Conservation (phyloP, 257 asterid species). For the Thymus quinquecostatus region DNA sequence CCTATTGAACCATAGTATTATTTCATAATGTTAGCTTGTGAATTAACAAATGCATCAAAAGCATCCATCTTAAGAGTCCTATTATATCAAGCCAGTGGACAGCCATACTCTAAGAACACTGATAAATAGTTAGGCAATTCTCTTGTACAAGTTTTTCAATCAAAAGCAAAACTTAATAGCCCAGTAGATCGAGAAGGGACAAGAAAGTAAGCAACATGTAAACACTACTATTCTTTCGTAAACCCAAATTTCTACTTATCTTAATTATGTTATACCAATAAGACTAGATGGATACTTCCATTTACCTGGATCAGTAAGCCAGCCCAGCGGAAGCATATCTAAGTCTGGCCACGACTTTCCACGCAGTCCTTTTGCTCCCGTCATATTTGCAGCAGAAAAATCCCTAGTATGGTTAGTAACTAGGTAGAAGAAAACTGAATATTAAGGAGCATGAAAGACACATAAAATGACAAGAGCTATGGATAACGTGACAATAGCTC, state of each 20-base stretch:
- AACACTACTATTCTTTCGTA: not conserved
- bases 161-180: not conserved
- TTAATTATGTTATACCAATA: constrained; percentile 6
- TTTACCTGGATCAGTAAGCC: constrained; percentile 80
- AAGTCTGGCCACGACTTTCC: constrained; percentile 99
- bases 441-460: not conserved
- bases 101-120: not conserved
- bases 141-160: not conserved
- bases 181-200: not conserved
- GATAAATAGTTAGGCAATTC: not conserved
- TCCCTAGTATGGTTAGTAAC: constrained; percentile 51
- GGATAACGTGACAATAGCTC: constrained; percentile 21
- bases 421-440: not conserved
- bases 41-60: not conserved
- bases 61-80: not conserved
- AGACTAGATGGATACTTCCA: not conserved
- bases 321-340: constrained; percentile 96
- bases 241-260: constrained; percentile 16
- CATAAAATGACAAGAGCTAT: not conserved
- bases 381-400: constrained; percentile 70
- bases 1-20: not conserved
- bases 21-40: not conserved
- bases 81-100: constrained; percentile 1
- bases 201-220: not conserved
- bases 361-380: constrained; percentile 72